phyloP scores from a whole-genome alignment of 2,329 filamentous ascomycete genomes.

The Alternaria triticimaculans region DNA sequence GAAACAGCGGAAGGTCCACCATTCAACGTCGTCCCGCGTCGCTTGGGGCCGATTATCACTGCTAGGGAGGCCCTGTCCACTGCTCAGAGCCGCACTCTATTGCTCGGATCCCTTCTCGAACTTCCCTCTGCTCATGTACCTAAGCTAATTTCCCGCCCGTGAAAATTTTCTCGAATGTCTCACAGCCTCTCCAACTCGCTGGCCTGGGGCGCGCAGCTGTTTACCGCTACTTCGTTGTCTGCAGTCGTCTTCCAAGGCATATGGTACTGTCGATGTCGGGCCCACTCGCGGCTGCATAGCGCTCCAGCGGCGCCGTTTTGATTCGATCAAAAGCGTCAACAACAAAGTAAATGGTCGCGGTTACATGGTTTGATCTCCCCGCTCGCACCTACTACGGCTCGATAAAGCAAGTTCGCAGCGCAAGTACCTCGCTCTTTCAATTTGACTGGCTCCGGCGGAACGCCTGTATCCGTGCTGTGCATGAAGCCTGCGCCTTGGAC shows the following conservation, averaged over 20 bases:
- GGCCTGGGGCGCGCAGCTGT: conserved; percentile 35
- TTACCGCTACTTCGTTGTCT: conserved; percentile 46
- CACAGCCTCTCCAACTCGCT: conserved; percentile 34
- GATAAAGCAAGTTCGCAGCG: conserved; percentile 39
- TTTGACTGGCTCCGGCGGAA: conserved; percentile 41
- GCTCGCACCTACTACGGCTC: conserved; percentile 30
- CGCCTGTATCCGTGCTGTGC: conserved; percentile 44
- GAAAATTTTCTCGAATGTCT: conserved; percentile 45
- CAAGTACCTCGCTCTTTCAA: conserved; percentile 19
- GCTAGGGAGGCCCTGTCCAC: conserved; percentile 40
- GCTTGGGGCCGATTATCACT: conserved; percentile 19
- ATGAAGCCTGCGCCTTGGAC: conserved; percentile 37
- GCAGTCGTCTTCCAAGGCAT: conserved; percentile 23
- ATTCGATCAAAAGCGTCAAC: conserved; percentile 41
- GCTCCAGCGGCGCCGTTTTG: conserved; percentile 31
- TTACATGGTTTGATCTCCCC: conserved; percentile 42
- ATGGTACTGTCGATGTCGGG: conserved; percentile 26
- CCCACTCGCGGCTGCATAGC: conserved; percentile 39
- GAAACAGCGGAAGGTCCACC: conserved; percentile 35
- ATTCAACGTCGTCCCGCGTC: conserved; percentile 42
- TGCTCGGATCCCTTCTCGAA: conserved; percentile 39
- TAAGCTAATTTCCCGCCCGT: conserved; percentile 44
- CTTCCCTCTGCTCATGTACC: conserved; percentile 31
- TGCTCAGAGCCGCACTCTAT: conserved; percentile 45
- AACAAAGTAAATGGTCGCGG: conserved; percentile 39